Base-by-base conservation (phyloP, 2,329 filamentous ascomycete genomes). In the Cladosporium sp. region DNA sequence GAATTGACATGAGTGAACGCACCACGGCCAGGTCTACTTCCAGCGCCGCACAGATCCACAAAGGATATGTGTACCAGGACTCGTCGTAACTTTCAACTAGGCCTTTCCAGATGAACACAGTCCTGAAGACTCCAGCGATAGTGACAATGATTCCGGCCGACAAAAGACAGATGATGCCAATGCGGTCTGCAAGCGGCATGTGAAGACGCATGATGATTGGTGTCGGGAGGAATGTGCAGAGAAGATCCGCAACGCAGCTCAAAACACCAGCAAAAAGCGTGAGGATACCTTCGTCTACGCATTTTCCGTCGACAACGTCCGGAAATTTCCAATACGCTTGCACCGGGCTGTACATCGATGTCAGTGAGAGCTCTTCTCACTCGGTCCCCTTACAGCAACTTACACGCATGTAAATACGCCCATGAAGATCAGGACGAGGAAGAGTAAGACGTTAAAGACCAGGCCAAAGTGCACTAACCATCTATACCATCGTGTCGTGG, bases 11-110 rank as follows among this genome's bases (percentile, higher is more conserved):
- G 22, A 28, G 4, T n/a, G 31, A 3, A 67, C 71, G 60, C 59
- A 74, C 71, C n/a, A 76, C 68, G 9, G 70, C 73, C 6, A 76
- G 55, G 54, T 76, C 72, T 8, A 75, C 71, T 57, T 76, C 74
- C 2, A 76, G 68, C 0, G 71, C 68, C 4, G 73, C 72, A 41
- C 67, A 67, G n/a, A 76, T 74, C 71, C 73, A 76, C 0, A 76
- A 60, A 5, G 71, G 70, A 61, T 72, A 75, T 4, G 70, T 64
- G 49, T 66, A 71, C 74, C 73, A 76, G 2, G 72, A 74, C 50
- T 68, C 66, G 48, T 76, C 74, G 54, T 70, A 74, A 49, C 66
- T 70, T 2, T 56, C 58, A 9, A 14, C 6, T 5, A 76, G 57
- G 13, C 66, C 67, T 51, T 68, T 66, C 61, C 72, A 74, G 43